Conservation (phyloP, 805 yeast genomes). For the Candida wancherniae region DNA sequence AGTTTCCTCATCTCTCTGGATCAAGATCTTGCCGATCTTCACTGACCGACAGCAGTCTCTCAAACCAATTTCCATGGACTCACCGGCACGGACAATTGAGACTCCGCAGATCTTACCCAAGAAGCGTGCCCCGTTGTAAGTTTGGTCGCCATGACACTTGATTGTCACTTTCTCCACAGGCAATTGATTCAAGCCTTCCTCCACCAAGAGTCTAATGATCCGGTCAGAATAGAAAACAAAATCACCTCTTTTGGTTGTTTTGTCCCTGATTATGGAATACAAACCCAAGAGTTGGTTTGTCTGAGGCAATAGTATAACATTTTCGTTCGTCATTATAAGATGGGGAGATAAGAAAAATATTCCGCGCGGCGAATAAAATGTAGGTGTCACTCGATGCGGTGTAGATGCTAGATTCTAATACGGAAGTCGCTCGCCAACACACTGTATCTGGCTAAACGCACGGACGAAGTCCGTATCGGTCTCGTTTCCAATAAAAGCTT, state of each 20-base stretch:
- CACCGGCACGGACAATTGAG: constrained; percentile 97
- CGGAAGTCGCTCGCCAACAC: too few species aligned
- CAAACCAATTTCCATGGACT: constrained; percentile 97
- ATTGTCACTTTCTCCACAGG: constrained; percentile 74
- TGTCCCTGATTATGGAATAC: constrained; percentile 86
- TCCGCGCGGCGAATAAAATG: too few species aligned
- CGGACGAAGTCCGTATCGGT: too few species aligned
- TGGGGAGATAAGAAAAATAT: not conserved
- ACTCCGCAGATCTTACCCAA: constrained; percentile 96
- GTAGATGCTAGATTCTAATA: too few species aligned
- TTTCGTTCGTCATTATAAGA: constrained; percentile 20
- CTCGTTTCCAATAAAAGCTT: too few species aligned
- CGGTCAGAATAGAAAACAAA: constrained; percentile 94
- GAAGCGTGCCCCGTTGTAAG: constrained; percentile 73
- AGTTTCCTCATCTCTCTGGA: constrained; percentile 98
- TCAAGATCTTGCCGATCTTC: constrained; percentile 91
- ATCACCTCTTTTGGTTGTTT: constrained; percentile 77
- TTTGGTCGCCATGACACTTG: constrained; percentile 70
- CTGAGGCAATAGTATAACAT: constrained; percentile 73
- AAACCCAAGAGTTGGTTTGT: constrained; percentile 86
- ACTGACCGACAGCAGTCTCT: constrained; percentile 97
- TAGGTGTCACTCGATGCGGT: too few species aligned
- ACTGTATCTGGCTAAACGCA: too few species aligned
- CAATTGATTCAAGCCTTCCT: constrained; percentile 88
- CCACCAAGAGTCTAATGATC: constrained; percentile 88